A percentile compares a stretch with the other conserved stretches of the same genome.
Evolutionary conservation across 2,329 filamentous ascomycete species (phyloP).

Genomic region (Hypoxylon sp.): DNA sequence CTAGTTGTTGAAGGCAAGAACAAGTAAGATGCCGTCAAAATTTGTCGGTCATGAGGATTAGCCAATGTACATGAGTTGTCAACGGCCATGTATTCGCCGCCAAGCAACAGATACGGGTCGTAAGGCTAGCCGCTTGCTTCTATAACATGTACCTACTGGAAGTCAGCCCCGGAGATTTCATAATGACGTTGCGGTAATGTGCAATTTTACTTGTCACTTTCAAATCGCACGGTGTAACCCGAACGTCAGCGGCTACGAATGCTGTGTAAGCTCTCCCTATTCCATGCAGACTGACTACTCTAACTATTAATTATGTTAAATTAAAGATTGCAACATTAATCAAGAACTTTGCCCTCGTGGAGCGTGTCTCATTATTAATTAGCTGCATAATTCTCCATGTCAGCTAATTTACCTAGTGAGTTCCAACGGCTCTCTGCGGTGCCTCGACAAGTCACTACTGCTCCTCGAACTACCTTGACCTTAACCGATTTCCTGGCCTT

Average conservation of each 20-base stretch:
- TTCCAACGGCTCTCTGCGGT: too few relatives aligned
- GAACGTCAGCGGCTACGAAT: constrained; percentile 3
- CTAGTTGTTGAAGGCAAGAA: neutral
- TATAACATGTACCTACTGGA: neutral
- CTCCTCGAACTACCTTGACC: constrained; percentile 1
- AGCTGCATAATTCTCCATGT: constrained; percentile 7
- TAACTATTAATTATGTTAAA: neutral
- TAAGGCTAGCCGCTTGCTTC: constrained; percentile 16
- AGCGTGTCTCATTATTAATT: constrained; percentile 8
- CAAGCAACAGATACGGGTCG: constrained; percentile 11
- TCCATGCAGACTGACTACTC: constrained; percentile 13
- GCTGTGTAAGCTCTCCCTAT: constrained; percentile 20
- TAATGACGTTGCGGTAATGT: constrained; percentile 29
- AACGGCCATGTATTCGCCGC: neutral
- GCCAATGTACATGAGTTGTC: neutral
- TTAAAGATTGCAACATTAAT: neutral
- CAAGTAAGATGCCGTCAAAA: neutral
- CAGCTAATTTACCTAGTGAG: neutral
- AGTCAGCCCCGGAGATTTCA: constrained; percentile 15
- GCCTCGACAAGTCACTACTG: too few relatives aligned
- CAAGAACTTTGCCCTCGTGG: neutral
- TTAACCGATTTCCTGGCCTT: constrained; percentile 1
- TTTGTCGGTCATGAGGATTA: constrained; percentile 1
- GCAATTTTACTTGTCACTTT: constrained; percentile 12
- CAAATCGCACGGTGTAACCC: constrained; percentile 14